Evolutionary conservation across 2,329 filamentous ascomycete species (phyloP), one percentile per base, ranked within the genome.

Genomic region (Trichoderma arundinaceum): DNA sequence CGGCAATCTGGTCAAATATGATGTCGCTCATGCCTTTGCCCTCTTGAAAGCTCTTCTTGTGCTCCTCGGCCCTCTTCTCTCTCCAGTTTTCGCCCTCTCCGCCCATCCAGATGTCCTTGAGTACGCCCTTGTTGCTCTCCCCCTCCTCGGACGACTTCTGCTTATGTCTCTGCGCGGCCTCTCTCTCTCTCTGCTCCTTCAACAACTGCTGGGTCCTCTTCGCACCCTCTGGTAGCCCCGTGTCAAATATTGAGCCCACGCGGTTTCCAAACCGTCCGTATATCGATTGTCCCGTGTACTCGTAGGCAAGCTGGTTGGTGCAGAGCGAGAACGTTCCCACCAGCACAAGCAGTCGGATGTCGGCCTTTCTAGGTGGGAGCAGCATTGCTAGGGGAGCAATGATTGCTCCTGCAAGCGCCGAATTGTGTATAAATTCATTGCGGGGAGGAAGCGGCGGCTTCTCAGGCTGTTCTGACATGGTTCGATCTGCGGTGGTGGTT

Each of bases 71-170:
- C 67, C 85, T 78, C 79, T 82, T 82, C 75, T 81, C 75, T 72
- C 80, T 78, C 85, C 85, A 87, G 69, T 83, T 80, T 51, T 81
- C 79, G n/a, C 75, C 75, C 73, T 87, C 85, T 43, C 79, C 80
- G 39, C 86, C 86, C 81, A 86, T 84, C 86, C 86, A 88, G 15
- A 88, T 74, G 68, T 79, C 79, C 68, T 82, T 77, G 63, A 86
- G 73, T 56, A 75, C 57, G 64, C 75, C 70, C 28, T 74, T 74
- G 71, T 78, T 74, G 65, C 77, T 72, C 41, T 74, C 73, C 28
- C 72, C 71, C 22, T 70, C 64, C 65, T 74, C 69, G 28, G 41
- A 48, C 19, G 32, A 32, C 13, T 48, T 59, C 32, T 60, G 57
- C 17, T 62, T 67, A 57, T 71, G 72, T 56, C 71, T 72, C 44